Evolutionary conservation across 1,139 yeast species (phyloP).

Genomic region (Scheffersomyces quercinus): DNA sequence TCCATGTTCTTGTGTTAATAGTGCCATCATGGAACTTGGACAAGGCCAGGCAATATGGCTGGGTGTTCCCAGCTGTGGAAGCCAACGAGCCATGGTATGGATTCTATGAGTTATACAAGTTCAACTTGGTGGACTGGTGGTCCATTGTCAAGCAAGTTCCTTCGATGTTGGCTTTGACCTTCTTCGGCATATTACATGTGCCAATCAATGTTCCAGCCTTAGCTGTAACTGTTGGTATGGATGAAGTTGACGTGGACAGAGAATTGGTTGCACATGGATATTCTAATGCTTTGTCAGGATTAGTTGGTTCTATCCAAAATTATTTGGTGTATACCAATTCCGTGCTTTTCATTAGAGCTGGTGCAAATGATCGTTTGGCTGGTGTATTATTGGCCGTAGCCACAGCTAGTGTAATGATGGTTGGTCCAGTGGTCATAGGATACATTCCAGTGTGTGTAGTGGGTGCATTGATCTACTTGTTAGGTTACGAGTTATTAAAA

Average conservation of each 20-base stretch:
- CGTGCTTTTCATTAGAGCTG: constrained; percentile 86
- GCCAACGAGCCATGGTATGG: constrained; percentile 84
- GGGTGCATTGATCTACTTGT: constrained; percentile 82
- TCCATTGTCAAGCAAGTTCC: constrained; percentile 73
- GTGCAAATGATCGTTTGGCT: constrained; percentile 86
- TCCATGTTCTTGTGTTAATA: constrained; percentile 65
- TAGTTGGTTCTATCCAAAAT: constrained; percentile 86
- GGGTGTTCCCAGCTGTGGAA: constrained; percentile 76
- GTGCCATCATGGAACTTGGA: constrained; percentile 68
- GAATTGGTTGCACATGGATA: constrained; percentile 95
- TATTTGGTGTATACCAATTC: constrained; percentile 94
- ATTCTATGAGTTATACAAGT: constrained; percentile 73
- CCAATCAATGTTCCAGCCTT: constrained; percentile 97
- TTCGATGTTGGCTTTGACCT: constrained; percentile 92
- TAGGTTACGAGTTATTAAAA: constrained; percentile 85
- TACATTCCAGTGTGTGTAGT: constrained; percentile 94
- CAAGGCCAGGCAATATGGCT: constrained; percentile 68
- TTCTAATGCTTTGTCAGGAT: constrained; percentile 85
- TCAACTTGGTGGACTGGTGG: constrained; percentile 70
- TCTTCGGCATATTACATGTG: constrained; percentile 92
- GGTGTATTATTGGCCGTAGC: constrained; percentile 85
- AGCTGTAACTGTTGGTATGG: constrained; percentile 87
- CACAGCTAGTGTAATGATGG: constrained; percentile 76
- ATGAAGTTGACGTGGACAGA: constrained; percentile 84
- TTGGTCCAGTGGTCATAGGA: constrained; percentile 92